phyloP scores from a whole-genome alignment of 495 filamentous ascomycete species.

The Penicillium pancosmium region DNA sequence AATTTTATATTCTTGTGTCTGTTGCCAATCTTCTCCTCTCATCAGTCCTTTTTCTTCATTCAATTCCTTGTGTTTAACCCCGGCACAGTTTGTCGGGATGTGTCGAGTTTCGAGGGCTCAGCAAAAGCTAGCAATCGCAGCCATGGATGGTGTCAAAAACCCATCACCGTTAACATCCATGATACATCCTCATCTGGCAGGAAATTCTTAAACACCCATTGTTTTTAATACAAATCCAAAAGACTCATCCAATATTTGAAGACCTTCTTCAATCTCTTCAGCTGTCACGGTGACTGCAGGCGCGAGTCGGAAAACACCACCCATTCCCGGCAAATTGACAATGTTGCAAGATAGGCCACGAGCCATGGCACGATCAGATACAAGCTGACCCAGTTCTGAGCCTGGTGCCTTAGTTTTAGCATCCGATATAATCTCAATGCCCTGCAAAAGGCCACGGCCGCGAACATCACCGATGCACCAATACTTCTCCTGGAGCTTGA shows the following conservation, averaged over 20 bases:
- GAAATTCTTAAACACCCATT: neutral
- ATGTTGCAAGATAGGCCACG: conserved; percentile 58
- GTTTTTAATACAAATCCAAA: conserved; percentile 1
- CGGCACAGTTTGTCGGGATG: too few species aligned
- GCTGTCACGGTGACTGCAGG: conserved; percentile 58
- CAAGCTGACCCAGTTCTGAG: conserved; percentile 45
- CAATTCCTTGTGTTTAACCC: too few species aligned
- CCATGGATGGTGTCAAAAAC: too few species aligned
- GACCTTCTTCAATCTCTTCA: conserved; percentile 51
- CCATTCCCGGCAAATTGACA: conserved; percentile 51
- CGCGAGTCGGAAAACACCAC: conserved; percentile 58
- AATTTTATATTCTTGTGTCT: too few species aligned
- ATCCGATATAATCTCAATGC: conserved; percentile 56
- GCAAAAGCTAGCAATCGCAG: too few species aligned
- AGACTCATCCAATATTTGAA: conserved; percentile 21
- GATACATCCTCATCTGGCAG: too few species aligned
- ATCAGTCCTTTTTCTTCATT: too few species aligned
- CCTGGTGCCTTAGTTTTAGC: conserved; percentile 44
- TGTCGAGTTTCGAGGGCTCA: too few species aligned
- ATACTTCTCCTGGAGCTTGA: conserved; percentile 46
- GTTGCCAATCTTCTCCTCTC: too few species aligned
- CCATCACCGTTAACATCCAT: too few species aligned
- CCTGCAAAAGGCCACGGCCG: conserved; percentile 55
- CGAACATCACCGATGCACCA: conserved; percentile 59
- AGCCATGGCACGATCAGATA: conserved; percentile 48